These are phyloP conservation scores for Tetratostichococcus sp. DNA, from an alignment of 139 green algal species.

Conservation along the genomic window DNA sequence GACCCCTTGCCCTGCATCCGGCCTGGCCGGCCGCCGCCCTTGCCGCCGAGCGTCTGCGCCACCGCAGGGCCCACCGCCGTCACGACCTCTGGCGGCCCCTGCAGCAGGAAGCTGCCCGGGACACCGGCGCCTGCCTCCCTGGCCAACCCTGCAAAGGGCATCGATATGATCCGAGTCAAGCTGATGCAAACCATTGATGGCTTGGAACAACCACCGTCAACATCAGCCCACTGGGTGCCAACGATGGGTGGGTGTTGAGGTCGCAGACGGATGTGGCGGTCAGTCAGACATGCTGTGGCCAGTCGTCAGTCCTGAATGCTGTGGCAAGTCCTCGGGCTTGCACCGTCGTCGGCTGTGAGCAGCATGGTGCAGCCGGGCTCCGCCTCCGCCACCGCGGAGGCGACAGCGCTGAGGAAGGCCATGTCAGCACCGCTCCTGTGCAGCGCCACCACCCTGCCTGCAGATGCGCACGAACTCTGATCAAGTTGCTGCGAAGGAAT, in stretches of 20 bases:
- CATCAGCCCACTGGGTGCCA: too few species aligned
- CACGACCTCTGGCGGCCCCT: slow-evolving; percentile 2
- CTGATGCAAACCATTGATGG: too few species aligned
- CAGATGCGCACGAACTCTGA: too few species aligned
- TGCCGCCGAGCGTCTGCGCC: background rate
- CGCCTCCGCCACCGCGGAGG: background rate
- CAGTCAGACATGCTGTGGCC: too few species aligned
- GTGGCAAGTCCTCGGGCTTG: too few species aligned
- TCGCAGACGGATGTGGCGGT: too few species aligned
- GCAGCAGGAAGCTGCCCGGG: background rate
- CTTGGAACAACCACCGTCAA: too few species aligned
- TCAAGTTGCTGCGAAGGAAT: too few species aligned
- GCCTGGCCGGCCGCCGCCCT: slow-evolving; percentile 9
- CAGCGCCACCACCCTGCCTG: slow-evolving; percentile 7
- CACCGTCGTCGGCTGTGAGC: background rate
- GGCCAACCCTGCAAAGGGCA: background rate
- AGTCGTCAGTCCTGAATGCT: too few species aligned
- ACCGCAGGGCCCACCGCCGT: background rate
- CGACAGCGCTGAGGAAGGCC: slow-evolving; percentile 10
- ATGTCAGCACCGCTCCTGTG: slow-evolving; percentile 9
- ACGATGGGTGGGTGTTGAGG: too few species aligned
- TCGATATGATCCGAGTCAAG: too few species aligned
- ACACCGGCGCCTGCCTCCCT: background rate
- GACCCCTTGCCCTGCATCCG: slow-evolving; percentile 9
- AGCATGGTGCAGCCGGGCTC: slow-evolving; percentile 4